phyloP scores from a whole-genome alignment of 768 basidiomycete genomes.

The Scleroderma bovista region DNA sequence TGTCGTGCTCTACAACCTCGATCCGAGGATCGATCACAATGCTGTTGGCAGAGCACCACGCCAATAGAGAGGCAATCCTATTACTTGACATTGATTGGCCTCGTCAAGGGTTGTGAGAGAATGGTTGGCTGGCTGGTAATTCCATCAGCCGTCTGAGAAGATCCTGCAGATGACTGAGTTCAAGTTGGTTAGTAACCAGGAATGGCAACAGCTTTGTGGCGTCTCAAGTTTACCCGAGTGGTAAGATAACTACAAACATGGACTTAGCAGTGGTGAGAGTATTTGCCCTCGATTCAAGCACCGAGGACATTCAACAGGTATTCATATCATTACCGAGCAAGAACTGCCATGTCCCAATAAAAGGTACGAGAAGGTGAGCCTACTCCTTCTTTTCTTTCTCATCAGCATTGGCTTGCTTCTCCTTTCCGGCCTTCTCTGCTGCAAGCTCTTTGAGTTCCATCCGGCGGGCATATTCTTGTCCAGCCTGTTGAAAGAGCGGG shows the following conservation, averaged over 20 bases:
- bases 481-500: constrained; percentile 47
- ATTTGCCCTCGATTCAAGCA: too few species aligned
- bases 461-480: constrained; percentile 78
- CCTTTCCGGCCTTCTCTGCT: constrained; percentile 34
- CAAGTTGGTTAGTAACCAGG: too few species aligned
- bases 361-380: constrained; percentile 5
- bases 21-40: constrained; percentile 45
- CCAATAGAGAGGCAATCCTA: constrained; percentile 25
- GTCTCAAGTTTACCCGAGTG: too few species aligned
- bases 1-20: constrained; percentile 23
- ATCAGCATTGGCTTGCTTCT: constrained; percentile 11
- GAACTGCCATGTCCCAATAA: neutral
- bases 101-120: neutral
- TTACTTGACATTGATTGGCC: constrained; percentile 15
- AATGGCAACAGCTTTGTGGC: too few species aligned
- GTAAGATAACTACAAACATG: too few species aligned
- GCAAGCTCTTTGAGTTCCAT: constrained; percentile 43
- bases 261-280: too few species aligned
- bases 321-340: neutral
- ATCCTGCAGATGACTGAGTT: too few species aligned
- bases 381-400: constrained; percentile 30
- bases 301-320: neutral
- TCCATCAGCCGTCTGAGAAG: too few species aligned
- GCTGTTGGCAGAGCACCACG: constrained; percentile 45
- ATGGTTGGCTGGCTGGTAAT: neutral